Evolutionary conservation across 2,329 filamentous ascomycete genomes (phyloP), one percentile per base, ranked within the genome.

Genomic region (Verticillium nonalfalfae): DNA sequence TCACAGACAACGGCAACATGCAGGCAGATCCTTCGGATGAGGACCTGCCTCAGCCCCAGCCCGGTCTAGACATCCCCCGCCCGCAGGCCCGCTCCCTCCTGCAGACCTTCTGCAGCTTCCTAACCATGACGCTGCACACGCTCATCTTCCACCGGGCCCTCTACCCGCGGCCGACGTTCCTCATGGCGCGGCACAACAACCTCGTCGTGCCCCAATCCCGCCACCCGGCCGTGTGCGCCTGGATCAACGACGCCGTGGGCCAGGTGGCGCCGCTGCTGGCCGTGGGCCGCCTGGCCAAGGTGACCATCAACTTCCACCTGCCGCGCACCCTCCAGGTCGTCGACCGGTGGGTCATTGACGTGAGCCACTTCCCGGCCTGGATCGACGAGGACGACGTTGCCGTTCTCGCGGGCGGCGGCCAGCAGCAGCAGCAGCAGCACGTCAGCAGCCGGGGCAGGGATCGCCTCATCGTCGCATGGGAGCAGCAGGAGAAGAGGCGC

Each of bases 191-290:
- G 65, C 92, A 91, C 69, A 93, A 93, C 80, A 93, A 94, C 76
- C 87, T 92, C 62, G 84, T 91, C 35, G 89, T 96, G 56, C 89
- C 90, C 68, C 93, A 97, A 73, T 94, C 87, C 63, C 89, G 93
- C 62, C 93, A 97, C 74, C 91, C 93, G 0, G 85, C 85, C 68
- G 90, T 97, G 66, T 96, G 91, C 80, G 79, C 86, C 69, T 97
- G 93, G 90, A 87, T 97, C 74, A 85, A 82, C 71, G 90, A 95
- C 72, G 91, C 93, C 66, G 85, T 95, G 52, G 79, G 86, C 64
- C 89, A 91, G 39, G 84, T 93, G 26, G 81, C 85, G 63, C 80
- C 79, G 3, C 89, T 96, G 76, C 81, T 97, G 39, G 81, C 90
- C 57, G 82, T 79, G 10, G 82, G 81, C 33, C 63, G 73, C 56